phyloP scores from a whole-genome alignment of 1,139 yeast species.

The Suhomyces taliae region DNA sequence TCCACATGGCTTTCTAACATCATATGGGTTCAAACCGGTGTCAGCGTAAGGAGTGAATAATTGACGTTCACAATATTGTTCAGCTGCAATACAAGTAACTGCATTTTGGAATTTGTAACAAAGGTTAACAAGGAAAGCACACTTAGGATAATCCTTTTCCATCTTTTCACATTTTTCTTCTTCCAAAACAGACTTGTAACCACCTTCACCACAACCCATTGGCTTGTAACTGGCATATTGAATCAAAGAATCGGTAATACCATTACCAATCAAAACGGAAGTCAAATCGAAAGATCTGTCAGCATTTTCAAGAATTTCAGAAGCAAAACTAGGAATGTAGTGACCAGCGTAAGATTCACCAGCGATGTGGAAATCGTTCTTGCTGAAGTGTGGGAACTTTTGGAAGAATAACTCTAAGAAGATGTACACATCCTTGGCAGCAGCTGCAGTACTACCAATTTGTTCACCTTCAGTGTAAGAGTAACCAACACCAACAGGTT shows the following conservation, averaged over 20 bases:
- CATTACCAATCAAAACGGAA: conserved; percentile 80
- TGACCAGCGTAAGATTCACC: conserved; percentile 92
- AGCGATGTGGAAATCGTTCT: conserved; percentile 73
- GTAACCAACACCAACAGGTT: conserved; percentile 77
- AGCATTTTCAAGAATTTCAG: conserved; percentile 64
- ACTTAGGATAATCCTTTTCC: conserved; percentile 52
- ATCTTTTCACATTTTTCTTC: conserved; percentile 62
- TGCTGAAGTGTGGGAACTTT: conserved; percentile 62
- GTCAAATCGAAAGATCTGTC: conserved; percentile 67
- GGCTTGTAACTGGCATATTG: conserved; percentile 73
- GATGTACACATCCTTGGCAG: conserved; percentile 77
- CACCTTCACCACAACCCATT: conserved; percentile 85
- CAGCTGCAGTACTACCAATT: conserved; percentile 64
- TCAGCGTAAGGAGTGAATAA: conserved; percentile 53
- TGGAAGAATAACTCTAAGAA: conserved; percentile 76
- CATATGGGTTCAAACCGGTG: conserved; percentile 69
- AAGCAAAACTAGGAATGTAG: conserved; percentile 77
- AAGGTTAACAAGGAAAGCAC: conserved; percentile 50
- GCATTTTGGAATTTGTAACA: conserved; percentile 53
- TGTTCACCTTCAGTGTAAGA: conserved; percentile 61
- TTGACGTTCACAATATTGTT: conserved; percentile 35
- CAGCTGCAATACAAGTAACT: conserved; percentile 56
- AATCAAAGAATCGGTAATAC: conserved; percentile 72
- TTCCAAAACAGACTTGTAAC: conserved; percentile 62
- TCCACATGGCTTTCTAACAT: conserved; percentile 61